Conservation (phyloP, 306 rosid species). For the Pterocarpus macrocarpus region DNA sequence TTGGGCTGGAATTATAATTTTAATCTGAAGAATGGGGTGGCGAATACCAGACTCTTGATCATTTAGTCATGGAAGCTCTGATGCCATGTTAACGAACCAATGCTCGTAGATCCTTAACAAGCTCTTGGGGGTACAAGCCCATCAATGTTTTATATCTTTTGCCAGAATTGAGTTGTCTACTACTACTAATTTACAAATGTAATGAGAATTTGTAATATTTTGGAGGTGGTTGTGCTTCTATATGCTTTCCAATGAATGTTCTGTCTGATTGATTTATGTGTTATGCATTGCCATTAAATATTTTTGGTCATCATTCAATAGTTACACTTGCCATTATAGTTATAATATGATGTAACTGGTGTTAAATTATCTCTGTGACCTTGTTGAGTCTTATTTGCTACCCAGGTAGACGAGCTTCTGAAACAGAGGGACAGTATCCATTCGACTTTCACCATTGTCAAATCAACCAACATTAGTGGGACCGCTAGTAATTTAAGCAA, state of each 20-base stretch:
- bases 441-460: constrained; percentile 71
- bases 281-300: background rate
- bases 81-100: background rate
- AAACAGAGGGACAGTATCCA: constrained; percentile 90
- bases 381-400: constrained; percentile 16
- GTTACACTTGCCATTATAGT: background rate
- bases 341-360: constrained; percentile 12
- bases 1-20: background rate
- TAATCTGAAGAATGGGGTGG: background rate
- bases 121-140: background rate
- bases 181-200: no score
- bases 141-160: background rate
- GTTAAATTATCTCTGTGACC: background rate
- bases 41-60: background rate
- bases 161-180: background rate
- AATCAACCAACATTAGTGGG: constrained; percentile 50
- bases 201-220: background rate
- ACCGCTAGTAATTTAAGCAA: constrained; percentile 67
- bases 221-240: constrained; percentile 3
- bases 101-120: constrained; percentile 1
- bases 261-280: background rate
- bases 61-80: background rate
- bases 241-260: constrained; percentile 1
- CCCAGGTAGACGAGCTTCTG: constrained; percentile 97
- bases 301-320: constrained; percentile 5